A percentile compares a stretch with the other conserved stretches of the same genome.
These are phyloP conservation scores for Fusarium sp. DNA, from an alignment of 2,329 filamentous ascomycete species.

Conservation along the genomic window DNA sequence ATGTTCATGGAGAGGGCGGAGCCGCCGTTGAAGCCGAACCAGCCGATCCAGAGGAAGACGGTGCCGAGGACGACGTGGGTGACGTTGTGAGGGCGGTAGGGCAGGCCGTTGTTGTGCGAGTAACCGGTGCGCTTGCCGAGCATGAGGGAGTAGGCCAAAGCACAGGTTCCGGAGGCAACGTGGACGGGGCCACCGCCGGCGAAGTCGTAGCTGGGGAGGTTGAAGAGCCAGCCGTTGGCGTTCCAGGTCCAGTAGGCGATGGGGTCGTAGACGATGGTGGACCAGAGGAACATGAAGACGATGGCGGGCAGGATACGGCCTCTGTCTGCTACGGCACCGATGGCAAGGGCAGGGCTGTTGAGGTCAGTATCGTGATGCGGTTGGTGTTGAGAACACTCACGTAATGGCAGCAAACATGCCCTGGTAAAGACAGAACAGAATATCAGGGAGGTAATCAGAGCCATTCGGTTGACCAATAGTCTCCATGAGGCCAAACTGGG, in stretches of 20 bases:
- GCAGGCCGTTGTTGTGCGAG: slow-evolving; percentile 68
- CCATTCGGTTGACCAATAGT: slow-evolving; percentile 82
- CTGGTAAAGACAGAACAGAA: slow-evolving; percentile 87
- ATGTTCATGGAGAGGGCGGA: slow-evolving; percentile 83
- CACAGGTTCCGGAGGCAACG: slow-evolving; percentile 76
- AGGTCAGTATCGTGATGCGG: slow-evolving; percentile 5
- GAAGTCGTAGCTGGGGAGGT: slow-evolving; percentile 77
- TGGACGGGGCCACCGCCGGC: slow-evolving; percentile 81
- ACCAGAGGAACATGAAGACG: slow-evolving; percentile 77
- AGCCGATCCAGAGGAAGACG: slow-evolving; percentile 88
- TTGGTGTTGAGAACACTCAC: slow-evolving; percentile 60
- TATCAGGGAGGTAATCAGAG: slow-evolving; percentile 76
- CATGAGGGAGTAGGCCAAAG: slow-evolving; percentile 78
- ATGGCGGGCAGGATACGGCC: slow-evolving; percentile 70
- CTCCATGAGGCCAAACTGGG: slow-evolving; percentile 83
- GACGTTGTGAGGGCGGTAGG: slow-evolving; percentile 78
- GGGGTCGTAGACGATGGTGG: slow-evolving; percentile 77
- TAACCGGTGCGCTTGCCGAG: slow-evolving; percentile 75
- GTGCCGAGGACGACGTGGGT: slow-evolving; percentile 80
- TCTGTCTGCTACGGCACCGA: slow-evolving; percentile 70
- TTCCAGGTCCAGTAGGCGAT: slow-evolving; percentile 86
- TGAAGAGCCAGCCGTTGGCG: slow-evolving; percentile 75
- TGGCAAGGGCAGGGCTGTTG: slow-evolving; percentile 65
- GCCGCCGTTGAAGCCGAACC: slow-evolving; percentile 97
- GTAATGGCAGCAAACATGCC: slow-evolving; percentile 92